phyloP scores from a whole-genome alignment of 1,284 basidiomycete species.

The Dichomitus squalens region DNA sequence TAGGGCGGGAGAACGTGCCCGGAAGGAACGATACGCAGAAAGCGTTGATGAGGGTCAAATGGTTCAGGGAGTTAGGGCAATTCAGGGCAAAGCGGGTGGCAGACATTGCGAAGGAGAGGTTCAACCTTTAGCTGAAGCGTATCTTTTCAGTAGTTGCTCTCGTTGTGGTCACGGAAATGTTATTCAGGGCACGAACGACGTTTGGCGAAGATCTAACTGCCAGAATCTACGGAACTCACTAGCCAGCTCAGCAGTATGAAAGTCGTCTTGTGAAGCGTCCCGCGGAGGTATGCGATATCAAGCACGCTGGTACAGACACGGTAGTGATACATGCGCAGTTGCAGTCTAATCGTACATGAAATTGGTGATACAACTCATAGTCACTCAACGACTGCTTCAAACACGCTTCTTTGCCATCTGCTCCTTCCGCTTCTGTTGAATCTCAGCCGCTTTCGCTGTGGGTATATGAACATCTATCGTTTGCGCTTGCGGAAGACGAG shows the following conservation, averaged over 20 bases:
- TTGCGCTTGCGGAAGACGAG: too few species aligned
- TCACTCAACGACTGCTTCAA: constrained; percentile 5
- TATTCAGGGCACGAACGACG: too few species aligned
- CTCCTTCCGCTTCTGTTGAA: constrained; percentile 43
- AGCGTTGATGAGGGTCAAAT: constrained; percentile 18
- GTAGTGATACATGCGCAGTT: constrained; percentile 3
- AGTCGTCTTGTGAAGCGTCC: too few species aligned
- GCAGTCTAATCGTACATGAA: constrained; percentile 1
- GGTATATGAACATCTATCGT: constrained; percentile 1
- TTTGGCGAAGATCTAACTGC: too few species aligned
- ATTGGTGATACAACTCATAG: neutral
- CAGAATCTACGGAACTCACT: too few species aligned
- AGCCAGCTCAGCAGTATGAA: too few species aligned
- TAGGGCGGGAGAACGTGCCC: constrained; percentile 56
- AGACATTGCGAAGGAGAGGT: neutral
- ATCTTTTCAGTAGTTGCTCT: too few species aligned
- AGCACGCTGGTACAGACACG: constrained; percentile 8
- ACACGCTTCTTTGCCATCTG: constrained; percentile 25
- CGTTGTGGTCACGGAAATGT: too few species aligned
- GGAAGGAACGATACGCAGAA: constrained; percentile 34
- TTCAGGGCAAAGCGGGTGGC: neutral
- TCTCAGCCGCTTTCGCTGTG: constrained; percentile 47
- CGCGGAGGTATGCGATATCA: too few species aligned
- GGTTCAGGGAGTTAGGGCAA: constrained; percentile 16
- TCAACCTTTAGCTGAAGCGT: neutral